These are phyloP conservation scores for Epichloe sp. DNA, from an alignment of 2,329 filamentous ascomycete species.

Conservation along the genomic window DNA sequence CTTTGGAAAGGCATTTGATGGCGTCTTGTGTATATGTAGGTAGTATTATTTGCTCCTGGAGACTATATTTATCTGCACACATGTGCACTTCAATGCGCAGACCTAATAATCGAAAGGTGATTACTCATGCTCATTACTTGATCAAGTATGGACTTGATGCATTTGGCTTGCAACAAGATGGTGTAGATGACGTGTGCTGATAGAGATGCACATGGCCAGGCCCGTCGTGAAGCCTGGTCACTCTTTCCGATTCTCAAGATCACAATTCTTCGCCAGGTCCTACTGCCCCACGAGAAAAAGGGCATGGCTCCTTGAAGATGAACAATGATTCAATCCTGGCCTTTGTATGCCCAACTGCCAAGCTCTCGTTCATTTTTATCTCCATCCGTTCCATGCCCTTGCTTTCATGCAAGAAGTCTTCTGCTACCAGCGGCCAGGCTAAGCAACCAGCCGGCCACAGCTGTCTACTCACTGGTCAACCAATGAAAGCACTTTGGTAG, in stretches of 20 bases:
- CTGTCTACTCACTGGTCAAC: neutral
- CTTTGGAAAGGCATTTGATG: constrained; percentile 1
- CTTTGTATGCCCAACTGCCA: neutral
- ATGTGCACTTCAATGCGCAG: neutral
- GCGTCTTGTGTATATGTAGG: constrained; percentile 1
- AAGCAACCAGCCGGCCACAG: neutral
- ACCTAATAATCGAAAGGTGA: neutral
- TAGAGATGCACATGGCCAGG: too few species aligned
- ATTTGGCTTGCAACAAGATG: neutral
- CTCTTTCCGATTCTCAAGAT: neutral
- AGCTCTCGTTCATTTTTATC: neutral
- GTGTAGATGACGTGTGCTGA: neutral
- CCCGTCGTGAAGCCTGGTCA: neutral
- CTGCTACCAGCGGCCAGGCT: neutral
- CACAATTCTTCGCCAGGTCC: neutral
- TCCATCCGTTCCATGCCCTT: neutral
- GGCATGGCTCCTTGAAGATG: neutral
- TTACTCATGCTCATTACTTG: too few species aligned
- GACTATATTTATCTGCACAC: neutral
- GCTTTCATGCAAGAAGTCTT: neutral
- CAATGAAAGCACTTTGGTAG: neutral
- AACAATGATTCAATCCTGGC: neutral
- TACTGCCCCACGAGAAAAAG: neutral
- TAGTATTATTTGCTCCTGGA: neutral
- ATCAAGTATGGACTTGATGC: too few species aligned